phyloP scores from a whole-genome alignment of 371 early-diverging fungal genomes.

The Rhizopus microsporus region DNA sequence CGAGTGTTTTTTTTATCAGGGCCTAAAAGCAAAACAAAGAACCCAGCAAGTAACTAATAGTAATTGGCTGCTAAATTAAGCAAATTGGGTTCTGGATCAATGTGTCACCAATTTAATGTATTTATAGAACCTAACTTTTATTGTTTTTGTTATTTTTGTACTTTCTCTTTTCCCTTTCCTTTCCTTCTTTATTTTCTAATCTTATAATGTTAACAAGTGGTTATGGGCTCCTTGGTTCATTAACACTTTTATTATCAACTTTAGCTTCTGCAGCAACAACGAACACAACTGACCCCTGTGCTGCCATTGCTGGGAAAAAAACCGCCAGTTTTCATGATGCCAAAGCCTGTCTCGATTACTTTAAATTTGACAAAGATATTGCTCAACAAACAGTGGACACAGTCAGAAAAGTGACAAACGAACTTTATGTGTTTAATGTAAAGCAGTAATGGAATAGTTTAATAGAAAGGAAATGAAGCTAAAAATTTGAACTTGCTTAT shows the following conservation, averaged over 20 bases:
- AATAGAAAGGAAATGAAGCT: background rate
- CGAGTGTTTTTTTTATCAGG: no score
- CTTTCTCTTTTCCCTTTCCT: constrained; percentile 3
- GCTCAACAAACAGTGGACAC: constrained; percentile 49
- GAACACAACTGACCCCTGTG: constrained; percentile 36
- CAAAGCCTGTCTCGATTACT: constrained; percentile 51
- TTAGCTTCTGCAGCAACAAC: constrained; percentile 5
- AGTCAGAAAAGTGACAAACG: constrained; percentile 45
- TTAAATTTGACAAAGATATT: constrained; percentile 42
- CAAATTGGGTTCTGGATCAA: background rate
- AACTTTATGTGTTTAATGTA: constrained; percentile 55
- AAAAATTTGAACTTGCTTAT: background rate
- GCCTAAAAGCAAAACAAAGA: no score
- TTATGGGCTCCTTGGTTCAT: background rate
- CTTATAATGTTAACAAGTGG: constrained; percentile 9
- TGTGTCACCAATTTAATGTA: constrained; percentile 1
- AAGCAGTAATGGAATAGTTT: background rate
- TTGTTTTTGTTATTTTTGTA: background rate
- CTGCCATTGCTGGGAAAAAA: constrained; percentile 42
- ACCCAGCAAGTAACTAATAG: background rate
- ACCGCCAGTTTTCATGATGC: constrained; percentile 47
- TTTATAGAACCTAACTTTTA: background rate
- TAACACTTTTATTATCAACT: background rate
- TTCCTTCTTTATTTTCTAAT: constrained; percentile 7
- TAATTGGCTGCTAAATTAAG: constrained; percentile 1